A percentile compares a stretch with the other conserved stretches of the same genome.
These are phyloP conservation scores for Trametes hirsuta DNA, from an alignment of 1,284 basidiomycete genomes.

Conservation along the genomic window DNA sequence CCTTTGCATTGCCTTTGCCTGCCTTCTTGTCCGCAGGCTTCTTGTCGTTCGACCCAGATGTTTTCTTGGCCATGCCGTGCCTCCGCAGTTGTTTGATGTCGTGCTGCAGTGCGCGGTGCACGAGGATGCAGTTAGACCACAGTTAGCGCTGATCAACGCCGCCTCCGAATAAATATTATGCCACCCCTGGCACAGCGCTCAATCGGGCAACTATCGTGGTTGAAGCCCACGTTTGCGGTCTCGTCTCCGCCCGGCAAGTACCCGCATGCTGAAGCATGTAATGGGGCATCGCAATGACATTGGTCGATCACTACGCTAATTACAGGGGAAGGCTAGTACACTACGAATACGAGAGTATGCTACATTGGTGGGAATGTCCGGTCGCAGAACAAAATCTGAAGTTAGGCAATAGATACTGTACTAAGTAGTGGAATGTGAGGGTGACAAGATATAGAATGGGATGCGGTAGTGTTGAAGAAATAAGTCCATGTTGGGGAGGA, in stretches of 20 bases:
- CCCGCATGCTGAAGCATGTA: not conserved
- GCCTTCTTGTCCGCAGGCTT: slow-evolving; percentile 42
- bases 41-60: slow-evolving; percentile 36
- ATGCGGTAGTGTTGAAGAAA: no score
- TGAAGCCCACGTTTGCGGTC: not conserved
- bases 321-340: not conserved
- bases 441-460: no score
- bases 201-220: slow-evolving; percentile 4
- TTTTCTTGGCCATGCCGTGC: slow-evolving; percentile 56
- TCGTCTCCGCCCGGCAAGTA: not conserved
- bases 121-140: no score
- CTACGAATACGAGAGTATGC: not conserved
- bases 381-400: not conserved
- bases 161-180: no score
- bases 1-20: slow-evolving; percentile 37
- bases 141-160: no score
- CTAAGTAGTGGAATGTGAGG: no score
- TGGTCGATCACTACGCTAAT: not conserved
- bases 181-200: not conserved
- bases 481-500: no score
- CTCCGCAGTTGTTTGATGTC: no score
- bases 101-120: no score
- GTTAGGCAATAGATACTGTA: not conserved
- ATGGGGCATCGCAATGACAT: no score
- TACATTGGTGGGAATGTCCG: slow-evolving; percentile 8